These are phyloP conservation scores for Heterococcus sp. DNA, from an alignment of 108 stramenopile species.

Conservation along the genomic window DNA sequence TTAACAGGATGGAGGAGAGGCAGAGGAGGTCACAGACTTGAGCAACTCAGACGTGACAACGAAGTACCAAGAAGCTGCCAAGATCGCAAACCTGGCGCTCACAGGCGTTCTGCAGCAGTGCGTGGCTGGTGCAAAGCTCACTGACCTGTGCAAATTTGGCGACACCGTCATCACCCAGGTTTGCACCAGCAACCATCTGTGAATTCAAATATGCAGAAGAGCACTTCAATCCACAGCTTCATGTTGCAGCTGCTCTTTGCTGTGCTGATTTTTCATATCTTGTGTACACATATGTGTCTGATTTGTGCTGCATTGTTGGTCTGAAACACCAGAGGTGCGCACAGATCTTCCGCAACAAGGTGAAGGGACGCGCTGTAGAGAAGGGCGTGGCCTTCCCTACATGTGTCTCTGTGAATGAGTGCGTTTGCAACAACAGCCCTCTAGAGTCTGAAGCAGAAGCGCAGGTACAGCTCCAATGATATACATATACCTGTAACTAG, in stretches of 20 bases:
- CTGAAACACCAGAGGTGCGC: conserved; percentile 20
- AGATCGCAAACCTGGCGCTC: conserved; percentile 89
- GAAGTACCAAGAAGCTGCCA: conserved; percentile 98
- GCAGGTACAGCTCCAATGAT: conserved; percentile 16
- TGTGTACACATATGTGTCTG: not conserved
- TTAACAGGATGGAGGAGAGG: conserved; percentile 30
- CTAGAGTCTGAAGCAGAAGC: conserved; percentile 71
- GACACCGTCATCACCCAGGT: conserved; percentile 56
- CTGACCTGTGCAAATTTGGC: conserved; percentile 80
- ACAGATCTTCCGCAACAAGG: conserved; percentile 52
- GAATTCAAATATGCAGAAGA: not conserved
- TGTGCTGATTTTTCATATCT: no score
- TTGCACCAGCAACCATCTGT: no score
- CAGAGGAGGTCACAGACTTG: conserved; percentile 53
- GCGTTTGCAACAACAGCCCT: conserved; percentile 93
- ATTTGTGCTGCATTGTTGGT: not conserved
- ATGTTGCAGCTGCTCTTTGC: not conserved
- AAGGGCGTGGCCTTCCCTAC: conserved; percentile 98
- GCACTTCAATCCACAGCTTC: not conserved
- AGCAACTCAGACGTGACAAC: conserved; percentile 81
- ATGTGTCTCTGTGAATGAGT: conserved; percentile 96
- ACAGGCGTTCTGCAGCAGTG: conserved; percentile 77
- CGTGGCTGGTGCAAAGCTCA: conserved; percentile 77
- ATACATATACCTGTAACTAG: conserved; percentile 66
- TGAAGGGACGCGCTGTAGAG: conserved; percentile 75